Percentiles rank a stretch among this genome's conserved stretches.
These are phyloP conservation scores for Camellia japonica DNA, from an alignment of 148 eudicot genomes.

Conservation along the genomic window DNA sequence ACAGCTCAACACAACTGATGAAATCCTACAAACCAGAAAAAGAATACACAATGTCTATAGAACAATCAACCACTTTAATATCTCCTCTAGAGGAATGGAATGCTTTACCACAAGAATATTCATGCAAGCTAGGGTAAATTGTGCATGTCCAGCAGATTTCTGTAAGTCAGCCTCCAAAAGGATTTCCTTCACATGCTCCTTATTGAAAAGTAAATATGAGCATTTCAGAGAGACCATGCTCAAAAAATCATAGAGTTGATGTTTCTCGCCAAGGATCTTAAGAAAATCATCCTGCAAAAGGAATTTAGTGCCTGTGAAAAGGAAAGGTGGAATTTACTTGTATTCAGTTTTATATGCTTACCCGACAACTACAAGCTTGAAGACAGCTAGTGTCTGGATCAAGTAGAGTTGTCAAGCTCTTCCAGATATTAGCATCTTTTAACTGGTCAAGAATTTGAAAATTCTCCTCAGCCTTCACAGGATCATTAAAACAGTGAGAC, in stretches of 20 bases:
- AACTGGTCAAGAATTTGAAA: conserved; percentile 87
- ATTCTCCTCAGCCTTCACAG: conserved; percentile 72
- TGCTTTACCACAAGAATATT: conserved; percentile 82
- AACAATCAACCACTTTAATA: not conserved
- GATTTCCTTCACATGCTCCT: conserved; percentile 89
- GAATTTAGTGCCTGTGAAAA: not conserved
- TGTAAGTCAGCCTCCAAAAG: conserved; percentile 53
- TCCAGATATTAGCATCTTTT: conserved; percentile 87
- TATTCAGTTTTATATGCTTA: conserved; percentile 26
- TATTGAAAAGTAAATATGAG: conserved; percentile 80
- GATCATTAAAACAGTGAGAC: conserved; percentile 85
- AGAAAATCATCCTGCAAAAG: conserved; percentile 76
- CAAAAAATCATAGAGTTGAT: conserved; percentile 79
- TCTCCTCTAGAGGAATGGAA: conserved; percentile 5
- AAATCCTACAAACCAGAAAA: not conserved
- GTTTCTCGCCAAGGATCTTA: conserved; percentile 72
- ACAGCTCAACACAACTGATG: not conserved
- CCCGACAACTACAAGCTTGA: conserved; percentile 62
- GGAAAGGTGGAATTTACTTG: not conserved
- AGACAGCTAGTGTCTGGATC: conserved; percentile 63
- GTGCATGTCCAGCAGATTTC: conserved; percentile 55
- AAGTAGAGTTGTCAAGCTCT: conserved; percentile 52
- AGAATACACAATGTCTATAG: not conserved
- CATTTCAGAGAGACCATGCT: conserved; percentile 76
- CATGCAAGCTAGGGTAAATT: conserved; percentile 73